phyloP scores from a whole-genome alignment of 441 rosid species.

The Eutrema salsugineum region DNA sequence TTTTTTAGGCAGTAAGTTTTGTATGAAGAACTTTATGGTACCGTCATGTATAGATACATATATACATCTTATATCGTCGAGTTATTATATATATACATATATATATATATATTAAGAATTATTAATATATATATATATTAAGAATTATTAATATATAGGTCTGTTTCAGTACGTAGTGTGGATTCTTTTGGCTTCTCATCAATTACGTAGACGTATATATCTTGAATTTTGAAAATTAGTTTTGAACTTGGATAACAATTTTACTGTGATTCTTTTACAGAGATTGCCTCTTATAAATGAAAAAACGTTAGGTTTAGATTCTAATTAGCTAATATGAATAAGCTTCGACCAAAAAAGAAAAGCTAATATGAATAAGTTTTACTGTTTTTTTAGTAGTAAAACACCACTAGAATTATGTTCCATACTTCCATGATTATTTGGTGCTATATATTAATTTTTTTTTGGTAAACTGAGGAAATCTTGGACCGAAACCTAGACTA shows the following conservation, averaged over 20 bases:
- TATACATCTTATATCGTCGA: slow-evolving; percentile 3
- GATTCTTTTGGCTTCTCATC: neutral
- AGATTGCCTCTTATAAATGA: neutral
- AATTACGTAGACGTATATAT: neutral
- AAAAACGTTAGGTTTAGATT: neutral
- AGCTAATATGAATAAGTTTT: neutral
- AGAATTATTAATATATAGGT: neutral
- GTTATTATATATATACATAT: no score
- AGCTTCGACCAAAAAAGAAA: no score
- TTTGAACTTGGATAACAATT: neutral
- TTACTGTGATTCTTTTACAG: neutral
- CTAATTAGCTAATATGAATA: neutral
- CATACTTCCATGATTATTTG: neutral
- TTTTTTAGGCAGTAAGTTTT: slow-evolving; percentile 17
- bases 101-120: neutral
- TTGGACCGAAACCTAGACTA: neutral
- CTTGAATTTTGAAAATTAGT: neutral
- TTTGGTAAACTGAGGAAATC: neutral
- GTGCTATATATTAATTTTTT: neutral
- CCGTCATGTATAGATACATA: neutral
- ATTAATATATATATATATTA: neutral
- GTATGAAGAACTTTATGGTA: slow-evolving; percentile 15
- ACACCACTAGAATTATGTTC: neutral
- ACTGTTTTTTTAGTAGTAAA: neutral
- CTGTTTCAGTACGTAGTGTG: slow-evolving; percentile 1